These are phyloP conservation scores for Nicotiana knightiana DNA, from an alignment of 257 asterid species.

Conservation along the genomic window DNA sequence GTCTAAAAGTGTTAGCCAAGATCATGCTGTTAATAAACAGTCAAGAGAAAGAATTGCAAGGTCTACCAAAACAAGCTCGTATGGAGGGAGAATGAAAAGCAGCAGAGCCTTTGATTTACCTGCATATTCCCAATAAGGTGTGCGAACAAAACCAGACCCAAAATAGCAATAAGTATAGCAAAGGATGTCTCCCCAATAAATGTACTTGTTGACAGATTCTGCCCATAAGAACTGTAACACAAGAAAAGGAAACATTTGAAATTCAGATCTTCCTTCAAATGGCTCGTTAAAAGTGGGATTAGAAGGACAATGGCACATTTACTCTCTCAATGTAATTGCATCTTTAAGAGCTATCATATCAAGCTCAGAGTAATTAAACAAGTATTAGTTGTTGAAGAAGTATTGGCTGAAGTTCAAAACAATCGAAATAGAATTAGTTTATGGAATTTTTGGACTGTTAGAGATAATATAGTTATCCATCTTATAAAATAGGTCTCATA, in stretches of 20 bases:
- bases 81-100: not conserved
- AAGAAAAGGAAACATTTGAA: constrained; percentile 5
- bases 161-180: constrained; percentile 81
- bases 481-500: not conserved
- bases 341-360: not conserved
- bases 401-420: not conserved
- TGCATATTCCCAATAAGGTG: constrained; percentile 98
- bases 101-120: constrained; percentile 29
- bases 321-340: not conserved
- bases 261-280: not conserved
- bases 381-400: not conserved
- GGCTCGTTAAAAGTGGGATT: not conserved
- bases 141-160: constrained; percentile 81
- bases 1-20: not conserved
- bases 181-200: constrained; percentile 81
- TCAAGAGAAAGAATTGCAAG: not conserved
- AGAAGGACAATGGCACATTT: not conserved
- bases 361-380: not conserved
- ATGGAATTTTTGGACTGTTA: not conserved
- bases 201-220: constrained; percentile 80
- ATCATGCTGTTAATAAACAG: not conserved
- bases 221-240: constrained; percentile 74
- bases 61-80: not conserved
- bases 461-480: not conserved
- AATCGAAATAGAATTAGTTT: not conserved